phyloP scores from a whole-genome alignment of 2,329 filamentous ascomycete genomes.

The Sclerotinia nivalis region DNA sequence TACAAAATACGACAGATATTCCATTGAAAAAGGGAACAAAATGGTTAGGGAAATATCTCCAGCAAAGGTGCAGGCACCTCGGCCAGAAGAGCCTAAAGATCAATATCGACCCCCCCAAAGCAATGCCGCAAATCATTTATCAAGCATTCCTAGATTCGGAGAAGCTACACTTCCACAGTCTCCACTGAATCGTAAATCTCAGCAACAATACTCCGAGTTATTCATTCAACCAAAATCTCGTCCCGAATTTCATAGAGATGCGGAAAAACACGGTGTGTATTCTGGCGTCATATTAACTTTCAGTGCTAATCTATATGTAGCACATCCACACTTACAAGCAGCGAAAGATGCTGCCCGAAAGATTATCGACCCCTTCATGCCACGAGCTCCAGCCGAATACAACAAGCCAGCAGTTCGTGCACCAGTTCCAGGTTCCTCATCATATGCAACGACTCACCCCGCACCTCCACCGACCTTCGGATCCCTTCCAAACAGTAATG shows the following conservation, averaged over 20 bases:
- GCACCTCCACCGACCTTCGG: conserved; percentile 36
- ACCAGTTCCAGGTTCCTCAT: conserved; percentile 29
- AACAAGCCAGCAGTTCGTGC: conserved; percentile 32
- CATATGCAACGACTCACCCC: conserved; percentile 39
- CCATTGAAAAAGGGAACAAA: conserved; percentile 22
- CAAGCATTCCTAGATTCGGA: conserved; percentile 38
- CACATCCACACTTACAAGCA: conserved; percentile 39
- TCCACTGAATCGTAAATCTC: conserved; percentile 34
- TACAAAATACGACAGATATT: conserved; percentile 16
- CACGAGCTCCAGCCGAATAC: conserved; percentile 35
- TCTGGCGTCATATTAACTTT: neutral
- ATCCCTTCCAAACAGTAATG: conserved; percentile 37
- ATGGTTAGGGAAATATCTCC: conserved; percentile 43
- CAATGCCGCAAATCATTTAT: conserved; percentile 24
- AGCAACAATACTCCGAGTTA: conserved; percentile 34
- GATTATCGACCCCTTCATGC: conserved; percentile 35
- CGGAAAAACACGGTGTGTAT: conserved; percentile 32
- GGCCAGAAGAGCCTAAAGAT: conserved; percentile 33
- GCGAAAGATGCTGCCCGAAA: conserved; percentile 36
- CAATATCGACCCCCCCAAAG: conserved; percentile 24
- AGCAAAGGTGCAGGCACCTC: conserved; percentile 35
- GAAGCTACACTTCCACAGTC: conserved; percentile 40
- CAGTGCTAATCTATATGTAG: conserved; percentile 21
- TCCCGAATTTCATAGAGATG: conserved; percentile 39
- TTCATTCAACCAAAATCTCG: conserved; percentile 41